phyloP scores from a whole-genome alignment of 208 protist species.

The Trypanosoma boissoni region DNA sequence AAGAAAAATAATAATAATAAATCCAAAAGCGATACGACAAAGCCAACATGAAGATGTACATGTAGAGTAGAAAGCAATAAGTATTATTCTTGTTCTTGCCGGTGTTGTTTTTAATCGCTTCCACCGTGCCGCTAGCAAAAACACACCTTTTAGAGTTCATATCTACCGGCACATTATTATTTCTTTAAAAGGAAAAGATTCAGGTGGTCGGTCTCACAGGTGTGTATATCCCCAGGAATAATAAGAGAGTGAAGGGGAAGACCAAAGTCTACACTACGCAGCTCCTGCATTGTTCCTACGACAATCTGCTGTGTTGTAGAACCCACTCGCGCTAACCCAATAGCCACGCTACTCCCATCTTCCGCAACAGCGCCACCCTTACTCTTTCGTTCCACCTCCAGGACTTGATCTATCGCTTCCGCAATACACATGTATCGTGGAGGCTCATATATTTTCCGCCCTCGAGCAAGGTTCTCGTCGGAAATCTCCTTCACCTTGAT shows the following conservation, averaged over 20 bases:
- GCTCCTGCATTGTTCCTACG: slow-evolving; percentile 89
- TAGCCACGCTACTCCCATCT: slow-evolving; percentile 81
- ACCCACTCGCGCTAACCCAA: slow-evolving; percentile 97
- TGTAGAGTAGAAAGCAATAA: slow-evolving; percentile 4
- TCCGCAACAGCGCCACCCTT: slow-evolving; percentile 62
- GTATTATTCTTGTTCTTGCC: too few species aligned
- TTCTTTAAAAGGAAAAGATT: slow-evolving; percentile 45
- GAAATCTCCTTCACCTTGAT: slow-evolving; percentile 99
- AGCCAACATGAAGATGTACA: too few species aligned
- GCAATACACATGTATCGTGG: slow-evolving; percentile 99
- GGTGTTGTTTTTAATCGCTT: too few species aligned
- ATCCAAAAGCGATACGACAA: too few species aligned
- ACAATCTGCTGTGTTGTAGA: slow-evolving; percentile 91
- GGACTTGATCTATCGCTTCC: slow-evolving; percentile 94
- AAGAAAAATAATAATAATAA: too few species aligned
- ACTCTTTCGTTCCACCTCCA: slow-evolving; percentile 90
- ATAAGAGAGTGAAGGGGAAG: slow-evolving; percentile 97
- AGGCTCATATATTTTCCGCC: slow-evolving; percentile 96
- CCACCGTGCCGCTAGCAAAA: too few species aligned
- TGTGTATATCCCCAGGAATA: slow-evolving; percentile 94
- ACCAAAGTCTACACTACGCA: slow-evolving; percentile 96
- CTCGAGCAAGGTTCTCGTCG: slow-evolving; percentile 94
- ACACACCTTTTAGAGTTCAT: background rate
- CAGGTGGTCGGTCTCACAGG: slow-evolving; percentile 92
- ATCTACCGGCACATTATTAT: background rate